A percentile compares a stretch with the other conserved stretches of the same genome.
Evolutionary conservation across 73 alveolate genomes (phyloP).

Genomic region (Urostyla sp.): DNA sequence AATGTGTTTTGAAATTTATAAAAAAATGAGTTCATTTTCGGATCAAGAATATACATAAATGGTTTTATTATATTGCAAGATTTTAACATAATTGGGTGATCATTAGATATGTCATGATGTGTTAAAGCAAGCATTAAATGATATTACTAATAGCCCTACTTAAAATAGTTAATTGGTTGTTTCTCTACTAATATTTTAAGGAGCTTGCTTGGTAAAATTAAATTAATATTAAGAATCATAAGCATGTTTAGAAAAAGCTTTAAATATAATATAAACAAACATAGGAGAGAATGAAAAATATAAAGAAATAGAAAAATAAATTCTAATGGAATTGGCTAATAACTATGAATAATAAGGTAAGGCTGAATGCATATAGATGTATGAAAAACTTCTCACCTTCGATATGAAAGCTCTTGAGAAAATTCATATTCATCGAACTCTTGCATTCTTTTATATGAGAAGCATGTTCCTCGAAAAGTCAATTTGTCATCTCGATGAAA

Average conservation of each 20-base stretch:
- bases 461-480: too few relatives aligned
- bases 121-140: background rate
- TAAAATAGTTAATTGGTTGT: background rate
- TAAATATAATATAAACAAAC: too few relatives aligned
- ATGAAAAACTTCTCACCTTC: background rate
- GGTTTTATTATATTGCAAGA: background rate
- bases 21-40: background rate
- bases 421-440: conserved; percentile 9
- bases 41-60: background rate
- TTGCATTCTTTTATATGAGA: conserved; percentile 22
- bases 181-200: background rate
- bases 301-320: background rate
- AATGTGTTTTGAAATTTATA: background rate
- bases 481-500: too few relatives aligned
- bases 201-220: background rate
- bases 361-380: background rate
- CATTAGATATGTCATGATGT: background rate
- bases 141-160: background rate
- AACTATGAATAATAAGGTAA: conserved; percentile 11
- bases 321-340: background rate
- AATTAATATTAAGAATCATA: background rate
- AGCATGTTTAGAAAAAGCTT: background rate
- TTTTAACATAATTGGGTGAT: background rate
- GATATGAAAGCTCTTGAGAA: conserved; percentile 8
- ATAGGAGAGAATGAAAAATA: background rate